Evolutionary conservation across 2,329 filamentous ascomycete species (phyloP).

Genomic region (Aspergillus bombycis): DNA sequence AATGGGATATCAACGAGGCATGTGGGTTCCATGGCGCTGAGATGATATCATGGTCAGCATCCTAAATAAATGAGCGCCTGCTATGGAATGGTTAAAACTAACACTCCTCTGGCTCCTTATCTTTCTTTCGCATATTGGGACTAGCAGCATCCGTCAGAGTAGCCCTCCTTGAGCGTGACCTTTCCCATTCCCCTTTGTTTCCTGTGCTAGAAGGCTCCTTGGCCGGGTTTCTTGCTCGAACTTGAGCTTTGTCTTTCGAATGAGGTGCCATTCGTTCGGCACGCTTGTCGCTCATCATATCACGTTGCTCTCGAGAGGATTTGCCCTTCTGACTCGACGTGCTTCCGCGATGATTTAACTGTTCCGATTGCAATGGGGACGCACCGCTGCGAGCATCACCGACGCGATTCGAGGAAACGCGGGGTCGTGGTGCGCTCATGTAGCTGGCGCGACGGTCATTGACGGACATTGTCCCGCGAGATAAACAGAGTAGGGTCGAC

Average conservation of each 20-base stretch:
- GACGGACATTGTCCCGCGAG: slow-evolving; percentile 40
- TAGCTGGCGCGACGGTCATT: slow-evolving; percentile 45
- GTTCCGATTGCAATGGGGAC: slow-evolving; percentile 35
- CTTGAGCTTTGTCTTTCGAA: slow-evolving; percentile 64
- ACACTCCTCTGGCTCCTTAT: slow-evolving; percentile 39
- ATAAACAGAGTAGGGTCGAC: slow-evolving; percentile 21
- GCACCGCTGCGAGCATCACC: slow-evolving; percentile 34
- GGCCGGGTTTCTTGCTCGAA: slow-evolving; percentile 62
- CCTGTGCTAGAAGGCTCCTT: slow-evolving; percentile 42
- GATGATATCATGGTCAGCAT: slow-evolving; percentile 23
- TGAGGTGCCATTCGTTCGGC: slow-evolving; percentile 55
- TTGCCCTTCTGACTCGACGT: slow-evolving; percentile 36
- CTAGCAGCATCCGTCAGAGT: slow-evolving; percentile 28
- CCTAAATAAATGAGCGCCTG: not conserved
- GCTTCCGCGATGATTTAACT: slow-evolving; percentile 37
- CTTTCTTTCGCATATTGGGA: slow-evolving; percentile 31
- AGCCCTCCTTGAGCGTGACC: slow-evolving; percentile 33
- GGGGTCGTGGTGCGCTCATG: slow-evolving; percentile 43
- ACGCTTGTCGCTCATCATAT: slow-evolving; percentile 42
- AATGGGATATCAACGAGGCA: slow-evolving; percentile 71
- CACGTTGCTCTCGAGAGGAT: slow-evolving; percentile 37
- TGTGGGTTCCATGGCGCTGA: slow-evolving; percentile 73
- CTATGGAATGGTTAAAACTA: slow-evolving; percentile 18
- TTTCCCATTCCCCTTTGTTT: slow-evolving; percentile 40
- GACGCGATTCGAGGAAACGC: slow-evolving; percentile 45